Evolutionary conservation across 2,329 filamentous ascomycete species (phyloP).

Genomic region (Pezicula radicicola): DNA sequence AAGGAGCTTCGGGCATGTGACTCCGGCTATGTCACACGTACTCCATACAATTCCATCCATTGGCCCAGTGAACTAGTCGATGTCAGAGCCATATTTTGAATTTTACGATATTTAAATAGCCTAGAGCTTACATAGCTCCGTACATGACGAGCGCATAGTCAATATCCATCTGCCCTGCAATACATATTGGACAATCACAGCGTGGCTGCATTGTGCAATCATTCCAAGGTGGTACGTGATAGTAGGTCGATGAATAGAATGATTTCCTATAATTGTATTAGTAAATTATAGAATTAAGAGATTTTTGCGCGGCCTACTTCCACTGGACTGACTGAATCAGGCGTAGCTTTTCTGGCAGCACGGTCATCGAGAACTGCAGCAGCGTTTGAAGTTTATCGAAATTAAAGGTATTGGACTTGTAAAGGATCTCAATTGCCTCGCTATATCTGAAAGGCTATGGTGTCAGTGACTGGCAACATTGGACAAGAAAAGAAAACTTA

Average conservation of each 20-base stretch:
- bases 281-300: neutral
- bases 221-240: constrained; percentile 6
- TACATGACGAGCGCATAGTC: neutral
- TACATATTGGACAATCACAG: neutral
- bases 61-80: too few species aligned
- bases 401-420: constrained; percentile 10
- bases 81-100: too few species aligned
- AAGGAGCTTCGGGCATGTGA: too few species aligned
- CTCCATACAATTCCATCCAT: too few species aligned
- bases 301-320: constrained; percentile 1
- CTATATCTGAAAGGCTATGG: constrained; percentile 6
- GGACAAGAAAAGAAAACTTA: constrained; percentile 6
- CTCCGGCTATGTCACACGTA: too few species aligned
- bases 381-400: constrained; percentile 9
- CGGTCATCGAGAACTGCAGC: constrained; percentile 8
- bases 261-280: neutral
- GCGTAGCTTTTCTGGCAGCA: constrained; percentile 10
- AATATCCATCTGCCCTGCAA: neutral
- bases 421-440: constrained; percentile 12
- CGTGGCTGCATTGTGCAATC: neutral
- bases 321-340: constrained; percentile 6
- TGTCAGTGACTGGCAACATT: neutral
- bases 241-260: constrained; percentile 4
- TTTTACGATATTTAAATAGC: too few species aligned
- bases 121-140: neutral